phyloP scores from a whole-genome alignment of 2,329 filamentous ascomycete genomes.

The Juglanconis sp. region DNA sequence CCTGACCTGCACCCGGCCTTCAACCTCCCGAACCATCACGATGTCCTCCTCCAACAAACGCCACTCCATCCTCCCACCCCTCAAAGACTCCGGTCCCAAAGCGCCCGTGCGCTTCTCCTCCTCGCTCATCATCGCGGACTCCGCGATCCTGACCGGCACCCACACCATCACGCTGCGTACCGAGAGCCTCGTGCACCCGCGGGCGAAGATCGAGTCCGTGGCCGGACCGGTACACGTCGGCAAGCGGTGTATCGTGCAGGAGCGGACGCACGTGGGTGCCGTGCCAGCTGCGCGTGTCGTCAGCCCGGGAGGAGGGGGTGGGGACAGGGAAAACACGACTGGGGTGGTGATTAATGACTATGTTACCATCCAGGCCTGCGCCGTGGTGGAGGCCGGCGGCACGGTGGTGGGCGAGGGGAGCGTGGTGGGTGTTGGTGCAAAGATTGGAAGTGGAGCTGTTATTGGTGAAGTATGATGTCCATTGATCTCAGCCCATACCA shows the following conservation, averaged over 20 bases:
- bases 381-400: slow-evolving; percentile 59
- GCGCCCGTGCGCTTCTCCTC: slow-evolving; percentile 61
- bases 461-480: slow-evolving; percentile 55
- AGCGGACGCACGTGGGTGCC: slow-evolving; percentile 58
- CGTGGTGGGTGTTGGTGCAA: slow-evolving; percentile 56
- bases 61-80: slow-evolving; percentile 53
- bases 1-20: not conserved
- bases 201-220: slow-evolving; percentile 73
- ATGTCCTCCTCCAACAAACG: slow-evolving; percentile 49
- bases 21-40: not conserved
- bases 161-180: slow-evolving; percentile 76
- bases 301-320: slow-evolving; percentile 14
- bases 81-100: slow-evolving; percentile 52
- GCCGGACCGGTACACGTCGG: slow-evolving; percentile 78
- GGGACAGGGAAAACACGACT: slow-evolving; percentile 24
- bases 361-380: slow-evolving; percentile 59
- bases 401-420: slow-evolving; percentile 61
- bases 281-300: slow-evolving; percentile 27
- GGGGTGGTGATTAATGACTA: slow-evolving; percentile 60
- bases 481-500: not conserved
- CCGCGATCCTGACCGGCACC: slow-evolving; percentile 63
- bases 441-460: slow-evolving; percentile 56
- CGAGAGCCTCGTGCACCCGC: slow-evolving; percentile 82
- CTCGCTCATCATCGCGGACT: slow-evolving; percentile 59
- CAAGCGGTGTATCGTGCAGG: slow-evolving; percentile 76